Conservation (phyloP, 75 land plant species). For the Isoetes taiwanensis region DNA sequence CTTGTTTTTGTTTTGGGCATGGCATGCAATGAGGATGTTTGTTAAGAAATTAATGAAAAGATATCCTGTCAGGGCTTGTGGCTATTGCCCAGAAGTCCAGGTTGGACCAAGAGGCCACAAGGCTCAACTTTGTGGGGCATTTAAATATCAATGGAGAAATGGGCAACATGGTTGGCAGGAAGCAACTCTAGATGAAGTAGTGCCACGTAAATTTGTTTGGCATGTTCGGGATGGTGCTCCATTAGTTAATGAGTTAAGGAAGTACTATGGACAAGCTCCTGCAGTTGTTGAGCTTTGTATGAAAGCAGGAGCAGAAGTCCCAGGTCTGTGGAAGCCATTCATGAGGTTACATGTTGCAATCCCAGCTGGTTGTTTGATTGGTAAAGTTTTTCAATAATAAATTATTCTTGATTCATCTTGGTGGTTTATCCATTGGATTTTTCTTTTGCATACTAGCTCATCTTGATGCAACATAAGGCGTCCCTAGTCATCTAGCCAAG, state of each 20-base stretch:
- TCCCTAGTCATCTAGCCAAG: no score
- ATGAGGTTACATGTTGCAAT: slow-evolving; percentile 72
- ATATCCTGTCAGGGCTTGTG: slow-evolving; percentile 65
- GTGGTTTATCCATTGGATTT: no score
- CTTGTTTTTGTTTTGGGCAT: no score
- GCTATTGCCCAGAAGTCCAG: slow-evolving; percentile 57
- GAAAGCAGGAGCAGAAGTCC: slow-evolving; percentile 58
- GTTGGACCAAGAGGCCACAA: slow-evolving; percentile 54
- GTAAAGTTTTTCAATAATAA: no score
- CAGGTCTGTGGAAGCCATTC: slow-evolving; percentile 48
- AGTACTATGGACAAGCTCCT: slow-evolving; percentile 74
- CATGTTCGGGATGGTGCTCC: slow-evolving; percentile 48
- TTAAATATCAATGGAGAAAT: slow-evolving; percentile 62
- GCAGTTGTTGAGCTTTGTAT: slow-evolving; percentile 70
- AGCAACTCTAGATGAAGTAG: slow-evolving; percentile 52
- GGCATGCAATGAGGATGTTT: slow-evolving; percentile 38
- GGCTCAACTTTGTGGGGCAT: slow-evolving; percentile 45
- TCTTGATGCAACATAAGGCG: no score
- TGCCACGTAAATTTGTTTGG: slow-evolving; percentile 53
- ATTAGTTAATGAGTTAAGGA: slow-evolving; percentile 37
- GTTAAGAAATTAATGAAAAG: slow-evolving; percentile 43
- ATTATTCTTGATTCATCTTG: no score
- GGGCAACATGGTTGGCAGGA: slow-evolving; percentile 82
- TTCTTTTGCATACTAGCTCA: no score
- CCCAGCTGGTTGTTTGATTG: no score